Percentiles rank a stretch among this genome's conserved stretches.
Evolutionary conservation across 1,284 basidiomycete genomes (phyloP).

Genomic region (Xerocomus amazonicus): DNA sequence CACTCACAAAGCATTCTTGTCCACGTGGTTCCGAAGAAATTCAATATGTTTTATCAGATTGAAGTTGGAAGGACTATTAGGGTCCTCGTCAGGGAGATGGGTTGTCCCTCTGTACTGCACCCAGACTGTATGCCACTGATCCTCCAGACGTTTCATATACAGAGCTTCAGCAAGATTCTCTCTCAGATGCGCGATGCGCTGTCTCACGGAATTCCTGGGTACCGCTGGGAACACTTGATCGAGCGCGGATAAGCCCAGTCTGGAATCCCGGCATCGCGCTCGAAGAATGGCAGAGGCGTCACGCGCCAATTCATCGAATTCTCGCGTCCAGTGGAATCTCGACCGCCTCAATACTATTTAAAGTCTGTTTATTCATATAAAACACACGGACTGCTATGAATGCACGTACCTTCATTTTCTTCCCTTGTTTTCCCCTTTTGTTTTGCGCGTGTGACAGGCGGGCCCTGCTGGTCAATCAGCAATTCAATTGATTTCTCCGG

Average conservation of each 20-base stretch:
- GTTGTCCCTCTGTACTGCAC: slow-evolving; percentile 62
- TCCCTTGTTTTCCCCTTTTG: slow-evolving; percentile 40
- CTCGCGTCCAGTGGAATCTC: slow-evolving; percentile 79
- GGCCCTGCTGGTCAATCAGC: slow-evolving; percentile 56
- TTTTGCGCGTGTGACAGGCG: slow-evolving; percentile 34
- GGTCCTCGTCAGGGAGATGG: slow-evolving; percentile 69
- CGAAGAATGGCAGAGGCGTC: slow-evolving; percentile 82
- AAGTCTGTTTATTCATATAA: slow-evolving; percentile 6
- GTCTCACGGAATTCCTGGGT: slow-evolving; percentile 63
- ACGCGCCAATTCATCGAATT: slow-evolving; percentile 82
- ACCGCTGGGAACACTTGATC: slow-evolving; percentile 77
- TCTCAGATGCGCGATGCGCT: slow-evolving; percentile 58
- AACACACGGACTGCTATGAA: slow-evolving; percentile 5
- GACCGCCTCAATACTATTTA: slow-evolving; percentile 42
- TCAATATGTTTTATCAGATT: slow-evolving; percentile 73
- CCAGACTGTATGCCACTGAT: slow-evolving; percentile 80
- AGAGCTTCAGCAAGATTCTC: slow-evolving; percentile 64
- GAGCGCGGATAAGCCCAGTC: slow-evolving; percentile 68
- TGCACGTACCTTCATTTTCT: slow-evolving; percentile 27
- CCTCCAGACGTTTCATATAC: slow-evolving; percentile 77
- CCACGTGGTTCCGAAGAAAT: slow-evolving; percentile 75
- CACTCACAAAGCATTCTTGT: slow-evolving; percentile 81
- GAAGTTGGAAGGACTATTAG: slow-evolving; percentile 67
- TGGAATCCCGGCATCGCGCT: slow-evolving; percentile 64
- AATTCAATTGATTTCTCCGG: slow-evolving; percentile 52